Percentiles rank a stretch among this genome's conserved stretches.
Conservation (phyloP, 768 basidiomycete species). For the Russula virescens region DNA sequence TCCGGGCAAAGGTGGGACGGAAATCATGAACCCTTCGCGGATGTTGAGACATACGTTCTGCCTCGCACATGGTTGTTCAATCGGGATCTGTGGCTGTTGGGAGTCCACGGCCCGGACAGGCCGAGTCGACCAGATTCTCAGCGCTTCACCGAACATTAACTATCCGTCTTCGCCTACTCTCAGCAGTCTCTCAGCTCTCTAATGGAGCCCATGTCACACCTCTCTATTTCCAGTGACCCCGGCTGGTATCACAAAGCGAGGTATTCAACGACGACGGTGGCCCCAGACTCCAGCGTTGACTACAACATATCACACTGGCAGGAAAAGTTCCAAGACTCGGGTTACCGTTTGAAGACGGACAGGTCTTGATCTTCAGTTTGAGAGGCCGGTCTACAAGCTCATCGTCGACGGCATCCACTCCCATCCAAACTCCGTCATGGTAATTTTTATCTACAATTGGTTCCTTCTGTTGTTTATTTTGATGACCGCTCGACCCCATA, state of each 20-base stretch:
- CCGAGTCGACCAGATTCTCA: too few relatives aligned
- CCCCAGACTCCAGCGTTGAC: conserved; percentile 33
- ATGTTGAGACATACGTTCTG: too few relatives aligned
- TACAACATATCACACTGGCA: conserved; percentile 46
- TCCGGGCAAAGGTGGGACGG: too few relatives aligned
- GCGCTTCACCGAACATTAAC: conserved; percentile 52
- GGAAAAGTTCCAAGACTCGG: conserved; percentile 22
- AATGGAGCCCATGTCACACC: conserved; percentile 19
- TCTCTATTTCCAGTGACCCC: conserved; percentile 21
- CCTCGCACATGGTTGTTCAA: too few relatives aligned
- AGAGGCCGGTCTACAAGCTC: conserved; percentile 78
- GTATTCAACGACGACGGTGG: too few relatives aligned
- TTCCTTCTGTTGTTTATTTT: background rate
- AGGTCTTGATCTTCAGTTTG: conserved; percentile 43
- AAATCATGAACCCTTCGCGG: too few relatives aligned
- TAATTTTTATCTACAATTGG: conserved; percentile 36
- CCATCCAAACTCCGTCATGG: conserved; percentile 84
- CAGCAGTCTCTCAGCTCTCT: conserved; percentile 28
- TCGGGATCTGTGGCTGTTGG: too few relatives aligned
- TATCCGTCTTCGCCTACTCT: conserved; percentile 37
- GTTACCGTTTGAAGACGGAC: conserved; percentile 43
- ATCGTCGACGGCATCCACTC: conserved; percentile 91
- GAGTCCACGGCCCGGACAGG: too few relatives aligned
- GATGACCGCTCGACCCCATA: too few relatives aligned
- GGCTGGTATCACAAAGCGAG: conserved; percentile 34